These are phyloP conservation scores for Capronia americana DNA, from an alignment of 2,329 filamentous ascomycete genomes.

Conservation along the genomic window DNA sequence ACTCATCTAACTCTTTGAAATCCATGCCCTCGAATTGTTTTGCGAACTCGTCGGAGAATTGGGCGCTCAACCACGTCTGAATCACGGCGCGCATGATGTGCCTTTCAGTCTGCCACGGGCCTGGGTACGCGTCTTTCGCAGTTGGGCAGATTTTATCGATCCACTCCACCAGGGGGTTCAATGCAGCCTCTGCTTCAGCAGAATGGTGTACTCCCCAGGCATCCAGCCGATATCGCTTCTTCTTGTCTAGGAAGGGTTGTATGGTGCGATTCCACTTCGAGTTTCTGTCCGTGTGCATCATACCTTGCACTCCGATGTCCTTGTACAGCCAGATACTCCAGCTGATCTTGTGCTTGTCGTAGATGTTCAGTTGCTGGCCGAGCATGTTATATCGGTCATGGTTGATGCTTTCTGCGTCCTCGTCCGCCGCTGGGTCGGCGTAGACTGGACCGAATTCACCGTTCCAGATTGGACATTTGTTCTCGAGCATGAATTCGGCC, in stretches of 20 bases:
- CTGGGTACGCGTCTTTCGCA: conserved; percentile 54
- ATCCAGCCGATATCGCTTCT: conserved; percentile 60
- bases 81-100: conserved; percentile 55
- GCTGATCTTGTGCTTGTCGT: conserved; percentile 57
- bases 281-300: conserved; percentile 57
- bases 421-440: conserved; percentile 30
- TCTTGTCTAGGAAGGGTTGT: conserved; percentile 62
- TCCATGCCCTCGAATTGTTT: conserved; percentile 60
- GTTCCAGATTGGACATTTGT: conserved; percentile 57
- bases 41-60: conserved; percentile 61
- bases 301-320: conserved; percentile 63
- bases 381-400: conserved; percentile 56
- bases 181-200: conserved; percentile 53
- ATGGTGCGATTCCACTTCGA: conserved; percentile 60
- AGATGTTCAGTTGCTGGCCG: conserved; percentile 57
- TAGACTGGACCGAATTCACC: conserved; percentile 59
- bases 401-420: conserved; percentile 39
- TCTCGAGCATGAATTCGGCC: conserved; percentile 53
- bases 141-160: conserved; percentile 54
- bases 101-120: conserved; percentile 58
- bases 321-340: conserved; percentile 69
- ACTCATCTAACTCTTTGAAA: conserved; percentile 60
- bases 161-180: conserved; percentile 53
- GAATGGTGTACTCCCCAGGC: conserved; percentile 59
- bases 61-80: conserved; percentile 58